A percentile compares a stretch with the other conserved stretches of the same genome.
phyloP scores from a whole-genome alignment of 345 rosid species.

The Brassica rapa region DNA sequence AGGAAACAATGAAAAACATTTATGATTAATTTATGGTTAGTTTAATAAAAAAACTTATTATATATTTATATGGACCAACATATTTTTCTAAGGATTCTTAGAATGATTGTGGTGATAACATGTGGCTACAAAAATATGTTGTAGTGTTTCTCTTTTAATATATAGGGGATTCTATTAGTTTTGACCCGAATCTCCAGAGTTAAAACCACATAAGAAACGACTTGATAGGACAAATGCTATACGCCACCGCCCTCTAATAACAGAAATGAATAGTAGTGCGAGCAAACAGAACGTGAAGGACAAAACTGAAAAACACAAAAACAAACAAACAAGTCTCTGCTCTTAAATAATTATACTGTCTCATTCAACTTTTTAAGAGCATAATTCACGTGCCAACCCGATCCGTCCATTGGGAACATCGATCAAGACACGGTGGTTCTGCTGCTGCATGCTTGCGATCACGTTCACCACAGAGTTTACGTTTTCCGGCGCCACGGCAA shows the following conservation, averaged over 20 bases:
- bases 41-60: too few relatives aligned
- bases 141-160: too few relatives aligned
- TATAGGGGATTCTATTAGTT: constrained; percentile 19
- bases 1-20: too few relatives aligned
- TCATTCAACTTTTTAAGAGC: constrained; percentile 48
- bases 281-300: constrained; percentile 19
- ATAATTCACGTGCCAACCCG: constrained; percentile 78
- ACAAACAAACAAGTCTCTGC: constrained; percentile 40
- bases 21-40: too few relatives aligned
- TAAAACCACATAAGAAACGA: constrained; percentile 19
- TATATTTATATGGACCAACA: too few relatives aligned
- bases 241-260: constrained; percentile 18
- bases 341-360: constrained; percentile 23
- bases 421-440: constrained; percentile 72
- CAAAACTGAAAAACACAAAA: constrained; percentile 30
- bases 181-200: constrained; percentile 7
- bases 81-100: too few relatives aligned
- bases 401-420: constrained; percentile 81
- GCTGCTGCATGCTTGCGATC: constrained; percentile 95
- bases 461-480: constrained; percentile 88
- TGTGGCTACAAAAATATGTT: too few relatives aligned
- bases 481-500: constrained; percentile 76
- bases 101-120: too few relatives aligned
- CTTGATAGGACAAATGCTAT: constrained; percentile 28
- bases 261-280: constrained; percentile 15